Evolutionary conservation across 768 basidiomycete species (phyloP), one percentile per base, ranked within the genome.

Genomic region (Cyathus striatus): DNA sequence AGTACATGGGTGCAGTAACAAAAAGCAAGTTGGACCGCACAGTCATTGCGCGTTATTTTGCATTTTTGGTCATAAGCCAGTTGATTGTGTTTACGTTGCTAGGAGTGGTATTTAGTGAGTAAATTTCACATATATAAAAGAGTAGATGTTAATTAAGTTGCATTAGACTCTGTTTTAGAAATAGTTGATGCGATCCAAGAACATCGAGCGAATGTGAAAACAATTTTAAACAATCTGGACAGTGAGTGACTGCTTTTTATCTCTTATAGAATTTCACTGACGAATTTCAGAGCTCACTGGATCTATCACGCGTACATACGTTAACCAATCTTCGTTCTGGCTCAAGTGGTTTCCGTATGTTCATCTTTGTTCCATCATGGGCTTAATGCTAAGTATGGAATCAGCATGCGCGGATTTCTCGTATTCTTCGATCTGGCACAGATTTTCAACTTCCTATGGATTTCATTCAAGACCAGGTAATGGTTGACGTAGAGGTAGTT

Each of bases 401-500:
- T 14, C 20, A 90, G 89, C 5, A 72, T 98, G 26, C 90, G 95
- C 58, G 96, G 94, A 20, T 96, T 97, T 76, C 76, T 98, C 32
- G 86, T 81, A 6, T 70, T 97, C 44, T 98, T 98, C 57, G 96
- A 99, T 60, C 70, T 99, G 25, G 95, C 96, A 4, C 96, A 99
- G 64, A 79, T 98, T 40, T 62, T 98, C 65, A 96, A 96, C 57
- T 73, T 99, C 18, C 52, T 93, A 24, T 87, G 82, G 78, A 72
- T 87, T 32, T 86, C 80, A n/a, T 72, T 94, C 71, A 86, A 83
- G 66, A 92, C 87, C 16, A 79, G 69, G 86, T 89, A 36, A 1
- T 25, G 2, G 17, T 36, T 12, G 23, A 41, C 5, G 44, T n/a
- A 14, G 14, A 40, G 21, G 21, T 6, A 41, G 9, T 9, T n/a